A percentile compares a stretch with the other conserved stretches of the same genome.
Evolutionary conservation across 352 stramenopile species (phyloP).

Genomic region (Globisporangium ultimum): DNA sequence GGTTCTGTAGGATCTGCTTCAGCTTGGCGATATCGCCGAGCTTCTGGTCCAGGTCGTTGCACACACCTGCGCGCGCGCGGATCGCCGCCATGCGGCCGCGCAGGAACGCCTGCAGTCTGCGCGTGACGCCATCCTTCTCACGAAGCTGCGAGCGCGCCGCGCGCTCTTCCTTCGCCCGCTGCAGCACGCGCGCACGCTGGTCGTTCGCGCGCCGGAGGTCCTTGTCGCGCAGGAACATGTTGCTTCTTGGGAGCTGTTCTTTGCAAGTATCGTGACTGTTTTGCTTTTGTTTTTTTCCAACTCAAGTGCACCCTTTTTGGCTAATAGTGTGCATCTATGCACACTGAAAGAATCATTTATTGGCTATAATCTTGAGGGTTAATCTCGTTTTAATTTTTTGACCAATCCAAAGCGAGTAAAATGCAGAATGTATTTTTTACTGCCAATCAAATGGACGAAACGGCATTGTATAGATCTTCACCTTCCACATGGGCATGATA

Average conservation of each 20-base stretch:
- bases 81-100: constrained; percentile 28
- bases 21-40: constrained; percentile 49
- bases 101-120: constrained; percentile 41
- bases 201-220: constrained; percentile 29
- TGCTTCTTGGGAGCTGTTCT: not conserved
- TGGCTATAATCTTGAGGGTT: too few relatives aligned
- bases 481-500: too few relatives aligned
- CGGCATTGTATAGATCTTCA: too few relatives aligned
- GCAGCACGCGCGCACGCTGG: constrained; percentile 48
- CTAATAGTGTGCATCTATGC: too few relatives aligned
- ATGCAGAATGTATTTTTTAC: too few relatives aligned
- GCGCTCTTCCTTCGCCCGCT: constrained; percentile 47
- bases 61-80: constrained; percentile 9
- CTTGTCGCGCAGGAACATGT: constrained; percentile 54
- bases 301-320: too few relatives aligned
- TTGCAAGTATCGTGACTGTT: too few relatives aligned
- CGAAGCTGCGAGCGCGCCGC: constrained; percentile 34
- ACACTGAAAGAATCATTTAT: too few relatives aligned
- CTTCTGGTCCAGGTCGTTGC: constrained; percentile 51
- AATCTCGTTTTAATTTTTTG: too few relatives aligned
- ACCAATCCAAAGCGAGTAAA: too few relatives aligned
- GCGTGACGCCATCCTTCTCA: constrained; percentile 30
- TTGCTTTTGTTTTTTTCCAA: too few relatives aligned
- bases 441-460: too few relatives aligned
- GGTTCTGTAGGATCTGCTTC: constrained; percentile 50